Base-by-base conservation (phyloP, 2,329 filamentous ascomycete genomes). In the Neoscytalidium dimidiatum region DNA sequence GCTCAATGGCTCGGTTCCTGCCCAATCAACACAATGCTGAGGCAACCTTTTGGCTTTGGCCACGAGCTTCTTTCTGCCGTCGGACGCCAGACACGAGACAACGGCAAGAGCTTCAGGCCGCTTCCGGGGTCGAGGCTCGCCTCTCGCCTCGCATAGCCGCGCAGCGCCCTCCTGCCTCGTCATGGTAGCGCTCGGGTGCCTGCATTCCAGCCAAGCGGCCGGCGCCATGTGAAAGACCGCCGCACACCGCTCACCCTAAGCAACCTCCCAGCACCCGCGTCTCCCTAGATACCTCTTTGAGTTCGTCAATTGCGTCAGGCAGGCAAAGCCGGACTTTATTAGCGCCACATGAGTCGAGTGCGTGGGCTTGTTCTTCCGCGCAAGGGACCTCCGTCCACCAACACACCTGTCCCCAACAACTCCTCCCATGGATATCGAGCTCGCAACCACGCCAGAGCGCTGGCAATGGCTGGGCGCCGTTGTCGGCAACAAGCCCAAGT, bases 401-500 rank as follows among this genome's bases (percentile, higher is more conserved):
- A 46, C 38, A 46, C 41, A 13, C 28, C 41, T 23, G n/a, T 46
- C 28, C 56, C 43, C 56, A 60, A 60, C 56, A 21, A 44, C 28
- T 23, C 14, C 28, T 29, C 38, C 41, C 56, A 60, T 60, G 56
- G 38, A 60, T 5, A 46, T 46, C 56, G 56, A 48, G 28, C 56
- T 60, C 29, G 46, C 58, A 21, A 51, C 58, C 21, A 62, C 58
- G 19, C 44, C 63, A 8, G 63, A 65, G 44, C 63, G 63, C 43
- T 52, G 44, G 63, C 63, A 65, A 51, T 65, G 63, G 63, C 53
- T 65, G 26, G 63, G 63, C 48, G 53, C 63, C 33, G 46, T 52
- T 13, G 46, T 60, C 26, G 44, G 63, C 52, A 41, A 31, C 63
- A 65, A 56, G 44, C 23, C 43, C 44, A 33, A 33, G 26, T 43